Base-by-base conservation (phyloP, 257 asterid species). In the Jacaranda mimosifolia region DNA sequence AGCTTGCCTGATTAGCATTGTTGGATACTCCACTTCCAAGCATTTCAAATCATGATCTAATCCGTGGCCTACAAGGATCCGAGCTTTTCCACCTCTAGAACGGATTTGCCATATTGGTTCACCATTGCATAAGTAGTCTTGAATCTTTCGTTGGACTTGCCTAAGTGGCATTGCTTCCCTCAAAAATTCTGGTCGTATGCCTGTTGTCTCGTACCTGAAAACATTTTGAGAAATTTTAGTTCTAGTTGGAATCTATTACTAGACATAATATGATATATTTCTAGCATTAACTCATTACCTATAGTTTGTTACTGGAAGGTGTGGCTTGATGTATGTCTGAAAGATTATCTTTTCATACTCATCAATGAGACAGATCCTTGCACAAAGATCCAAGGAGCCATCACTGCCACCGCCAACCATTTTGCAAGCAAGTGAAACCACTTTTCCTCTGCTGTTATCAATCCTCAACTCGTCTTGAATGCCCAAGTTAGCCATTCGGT, bases 341-440 rank as follows among this genome's bases (percentile, higher is more conserved):
- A 94, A 91, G 75, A 94, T 83, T 15, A 88, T 83, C 77, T 79
- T 88, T 68, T 94, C 98, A 63, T 69, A 15, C 82, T 94, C 98
- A 78, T 92, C 98, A 63, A 85, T 35, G 56, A 94, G 88, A 83
- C 98, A 94, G 55, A 94, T 86, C 81, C 98, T 86, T 51, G 90
- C 98, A 68, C 98, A 94, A 69, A 92, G 93, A 83, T 92, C 98
- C 35, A 91, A 73, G 42, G 97, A 86, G 19, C 98, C 98, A 83
- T 94, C 98, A 43, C 92, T 90, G 53, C 98, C 98, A 12, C 98
- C 98, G 0, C 98, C 97, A 10, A 94, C 98, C 97, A 91, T 94
- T 81, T 89, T 94, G 85, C 98, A 92, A 35, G 95, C 96, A 42
- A 94, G 88, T 39, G 98, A 86, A 73, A 92, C 96, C 69, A 82